These are phyloP conservation scores for Dalbergia cultrata DNA, from an alignment of 306 rosid genomes.

Conservation along the genomic window DNA sequence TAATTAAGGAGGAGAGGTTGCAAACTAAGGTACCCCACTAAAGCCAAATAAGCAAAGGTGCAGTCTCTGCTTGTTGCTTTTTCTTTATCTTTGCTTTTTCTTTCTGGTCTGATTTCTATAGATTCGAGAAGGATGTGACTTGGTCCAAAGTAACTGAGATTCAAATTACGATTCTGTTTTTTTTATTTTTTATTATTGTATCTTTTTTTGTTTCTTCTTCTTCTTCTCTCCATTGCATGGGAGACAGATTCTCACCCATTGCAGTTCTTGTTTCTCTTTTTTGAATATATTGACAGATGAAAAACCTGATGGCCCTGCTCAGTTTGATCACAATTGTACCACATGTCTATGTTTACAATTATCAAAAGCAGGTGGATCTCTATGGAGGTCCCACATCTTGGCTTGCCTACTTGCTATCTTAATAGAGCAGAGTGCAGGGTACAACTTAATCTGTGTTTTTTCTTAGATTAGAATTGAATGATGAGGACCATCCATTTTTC, in stretches of 20 bases:
- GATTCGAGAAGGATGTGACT: constrained; percentile 75
- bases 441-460: constrained; percentile 3
- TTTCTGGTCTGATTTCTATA: constrained; percentile 67
- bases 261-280: constrained; percentile 63
- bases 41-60: constrained; percentile 64
- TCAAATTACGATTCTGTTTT: constrained; percentile 60
- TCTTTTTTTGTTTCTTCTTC: not conserved
- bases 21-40: constrained; percentile 42
- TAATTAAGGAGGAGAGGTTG: constrained; percentile 15
- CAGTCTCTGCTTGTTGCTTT: constrained; percentile 61
- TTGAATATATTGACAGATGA: constrained; percentile 49
- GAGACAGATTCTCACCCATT: constrained; percentile 75
- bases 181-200: not conserved
- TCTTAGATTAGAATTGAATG: not conserved
- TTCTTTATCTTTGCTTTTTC: constrained; percentile 66
- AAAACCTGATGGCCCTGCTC: constrained; percentile 50
- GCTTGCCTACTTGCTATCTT: constrained; percentile 36
- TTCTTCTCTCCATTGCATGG: constrained; percentile 54
- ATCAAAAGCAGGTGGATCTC: constrained; percentile 26
- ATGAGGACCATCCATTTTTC: not conserved
- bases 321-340: constrained; percentile 48
- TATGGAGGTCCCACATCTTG: constrained; percentile 38
- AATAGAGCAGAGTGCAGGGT: not conserved
- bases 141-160: constrained; percentile 72
- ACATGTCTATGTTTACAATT: constrained; percentile 38